Evolutionary conservation across 2,329 filamentous ascomycete genomes (phyloP), one percentile per base, ranked within the genome.

Genomic region (Diplodia seriata): DNA sequence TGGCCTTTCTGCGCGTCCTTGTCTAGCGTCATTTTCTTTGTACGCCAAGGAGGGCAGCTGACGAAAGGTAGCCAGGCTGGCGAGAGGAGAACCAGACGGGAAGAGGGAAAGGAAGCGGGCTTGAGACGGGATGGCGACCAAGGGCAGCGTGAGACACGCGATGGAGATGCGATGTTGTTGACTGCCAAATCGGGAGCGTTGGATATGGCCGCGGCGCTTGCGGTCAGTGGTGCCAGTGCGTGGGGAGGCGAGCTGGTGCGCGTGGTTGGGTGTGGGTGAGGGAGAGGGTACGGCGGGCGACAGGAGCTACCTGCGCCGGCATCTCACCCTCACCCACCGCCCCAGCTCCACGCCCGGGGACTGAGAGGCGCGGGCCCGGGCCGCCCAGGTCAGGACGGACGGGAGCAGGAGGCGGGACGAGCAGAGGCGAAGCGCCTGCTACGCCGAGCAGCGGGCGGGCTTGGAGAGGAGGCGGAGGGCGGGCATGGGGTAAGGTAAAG

Each of bases 211-310:
- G 50, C 29, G 26, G 59, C 59, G 59, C 59, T 63, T 63, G 59
- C 59, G 59, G 59, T 63, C 40, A 49, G 56, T 61, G 36, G 36
- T 57, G 54, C 15, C 33, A n/a, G 38, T 9, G 55, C 14, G 38
- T 59, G 36, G 55, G 55, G 18, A 31, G 20, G 14, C 31, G 38
- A 7, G 31, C 7, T 47, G 36, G n/a, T 26, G 26, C 26, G 26
- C 26, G 33, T 43, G 36, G 36, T 6, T 33, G n/a, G 23, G 23
- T 57, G n/a, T 23, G 38, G 38, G 38, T n/a, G 56, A 26, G 59
- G n/a, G 59, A 50, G 59, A 14, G 36, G 64, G 53, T 66, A 66
- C 64, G 64, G 64, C 64, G 64, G 51, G 64, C 64, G 40, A 66
- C 47, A 66, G 55, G 15, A 50, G 64, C 64, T 59, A 53, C n/a